Evolutionary conservation across 805 yeast genomes (phyloP), one percentile per base, ranked within the genome.

Genomic region (Candida nitratophila): DNA sequence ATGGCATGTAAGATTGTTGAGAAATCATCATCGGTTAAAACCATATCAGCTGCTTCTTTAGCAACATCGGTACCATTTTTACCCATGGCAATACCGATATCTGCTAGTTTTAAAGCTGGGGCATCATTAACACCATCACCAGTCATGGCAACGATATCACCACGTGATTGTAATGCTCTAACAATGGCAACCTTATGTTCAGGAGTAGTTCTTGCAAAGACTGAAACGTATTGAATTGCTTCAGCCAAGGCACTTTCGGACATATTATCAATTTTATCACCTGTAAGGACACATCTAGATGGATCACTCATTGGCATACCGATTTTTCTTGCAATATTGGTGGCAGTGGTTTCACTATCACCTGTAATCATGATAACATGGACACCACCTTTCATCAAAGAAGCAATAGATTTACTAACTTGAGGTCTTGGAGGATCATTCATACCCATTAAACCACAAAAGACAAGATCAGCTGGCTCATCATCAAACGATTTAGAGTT

Each of bases 81-180:
- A 47, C 89, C 93, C 93, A 90, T 89, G 14, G 96, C 83, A 53
- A 91, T 87, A 57, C 98, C 98, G 54, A 90, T 90, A 66, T 90
- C 96, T 2, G 98, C 97, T 53, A 90, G 73, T 61, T 91, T 90
- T 54, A 91, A 73, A 5, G 98, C 97, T n/a, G 98, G 98, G 0
- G 98, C 98, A 70, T 90, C 98, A 63, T 90, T 90, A 14, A 91
- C 96, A 66, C 98, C 98, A 66, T 90, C 98, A 54, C 99, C 99
- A n/a, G 98, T 90, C 96, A 91, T 90, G 21, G 97, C 99, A 42
- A 91, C 98, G 49, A 91, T 81, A 62, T 91, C 96, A 42, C 96
- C 96, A 60, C 95, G 77, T 61, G 78, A 76, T 62, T 90, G 95
- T 50, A 90, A 71, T 0, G 96, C 96, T 57, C 85, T 79, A 30